Evolutionary conservation across 176 grass and related monocot genomes (phyloP), one percentile per base, ranked within the genome.

Genomic region (Juncus effusus): DNA sequence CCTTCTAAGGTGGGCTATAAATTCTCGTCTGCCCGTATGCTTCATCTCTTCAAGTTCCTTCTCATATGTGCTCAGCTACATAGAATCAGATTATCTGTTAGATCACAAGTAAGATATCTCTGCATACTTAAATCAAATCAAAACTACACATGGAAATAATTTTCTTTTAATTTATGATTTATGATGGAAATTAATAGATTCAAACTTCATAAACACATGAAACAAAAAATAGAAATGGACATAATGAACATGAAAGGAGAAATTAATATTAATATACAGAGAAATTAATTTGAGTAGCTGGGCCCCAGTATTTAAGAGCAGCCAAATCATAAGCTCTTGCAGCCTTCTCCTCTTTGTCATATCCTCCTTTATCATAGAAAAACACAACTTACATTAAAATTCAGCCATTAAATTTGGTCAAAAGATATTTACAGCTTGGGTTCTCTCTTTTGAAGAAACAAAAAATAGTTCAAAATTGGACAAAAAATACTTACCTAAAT

Each of bases 251-350:
- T 28, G 19, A 28, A 28, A 28, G 19, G 19, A 28, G 19, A 28
- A 28, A 28, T 28, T 28, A 28, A 28, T 28, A 28, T 28, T 28
- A 28, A 28, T 28, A 13, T 78, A 96, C 91, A 8, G 84, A 84
- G 40, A 90, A 96, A 82, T 96, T 96, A 13, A 86, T 96, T 72
- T 90, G 87, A n/a, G 84, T 90, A 4, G 78, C 71, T 36, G 87
- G 78, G 11, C 91, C 91, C 91, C 91, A 96, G 67, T 96, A 96
- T 69, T 96, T 96, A 60, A 96, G 84, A 41, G 91, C 91, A 63
- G 91, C 91, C 62, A 96, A 65, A 65, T 96, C 91, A 16, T 96
- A 96, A 75, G 91, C 84, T 64, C 84, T 83, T 61, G 91, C 91
- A 16, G 91, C 91, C 72, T 96, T 96, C 63, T 90, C 91, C 84